A percentile compares a stretch with the other conserved stretches of the same genome.
Conservation (phyloP, 139 green algal genomes). For the Chlamydomonas incerta region DNA sequence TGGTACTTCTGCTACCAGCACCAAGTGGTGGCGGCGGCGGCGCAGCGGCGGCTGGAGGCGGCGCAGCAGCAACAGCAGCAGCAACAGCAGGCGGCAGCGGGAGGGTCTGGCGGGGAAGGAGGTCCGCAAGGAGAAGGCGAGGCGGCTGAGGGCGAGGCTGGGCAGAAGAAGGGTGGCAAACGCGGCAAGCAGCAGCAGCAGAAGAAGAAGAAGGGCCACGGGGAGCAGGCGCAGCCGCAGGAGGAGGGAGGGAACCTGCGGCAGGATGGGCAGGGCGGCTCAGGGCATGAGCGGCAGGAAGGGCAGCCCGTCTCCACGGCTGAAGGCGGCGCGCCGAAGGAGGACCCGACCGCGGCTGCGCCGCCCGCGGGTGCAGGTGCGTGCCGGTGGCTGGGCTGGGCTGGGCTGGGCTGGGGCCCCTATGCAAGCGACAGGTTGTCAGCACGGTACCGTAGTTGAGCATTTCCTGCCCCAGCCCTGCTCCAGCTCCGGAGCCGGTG, state of each 20-base stretch:
- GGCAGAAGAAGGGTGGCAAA: not conserved
- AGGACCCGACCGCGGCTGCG: too few relatives aligned
- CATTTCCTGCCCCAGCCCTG: too few relatives aligned
- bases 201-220: not conserved
- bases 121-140: not conserved
- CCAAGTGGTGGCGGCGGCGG: conserved; percentile 37
- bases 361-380: too few relatives aligned
- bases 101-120: not conserved
- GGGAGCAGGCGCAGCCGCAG: not conserved
- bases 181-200: not conserved
- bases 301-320: too few relatives aligned
- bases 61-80: not conserved
- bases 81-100: not conserved
- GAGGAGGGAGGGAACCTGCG: not conserved
- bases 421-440: too few relatives aligned
- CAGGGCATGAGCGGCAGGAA: not conserved
- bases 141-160: not conserved
- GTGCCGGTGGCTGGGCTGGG: too few relatives aligned
- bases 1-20: conserved; percentile 63
- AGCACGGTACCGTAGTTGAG: too few relatives aligned
- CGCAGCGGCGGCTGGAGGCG: conserved; percentile 32
- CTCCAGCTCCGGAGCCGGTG: too few relatives aligned
- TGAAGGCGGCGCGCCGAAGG: too few relatives aligned
- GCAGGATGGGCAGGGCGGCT: not conserved
- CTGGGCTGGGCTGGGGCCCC: too few relatives aligned